Evolutionary conservation across 139 green algal species (phyloP).

Genomic region (Haematococcus sp.): DNA sequence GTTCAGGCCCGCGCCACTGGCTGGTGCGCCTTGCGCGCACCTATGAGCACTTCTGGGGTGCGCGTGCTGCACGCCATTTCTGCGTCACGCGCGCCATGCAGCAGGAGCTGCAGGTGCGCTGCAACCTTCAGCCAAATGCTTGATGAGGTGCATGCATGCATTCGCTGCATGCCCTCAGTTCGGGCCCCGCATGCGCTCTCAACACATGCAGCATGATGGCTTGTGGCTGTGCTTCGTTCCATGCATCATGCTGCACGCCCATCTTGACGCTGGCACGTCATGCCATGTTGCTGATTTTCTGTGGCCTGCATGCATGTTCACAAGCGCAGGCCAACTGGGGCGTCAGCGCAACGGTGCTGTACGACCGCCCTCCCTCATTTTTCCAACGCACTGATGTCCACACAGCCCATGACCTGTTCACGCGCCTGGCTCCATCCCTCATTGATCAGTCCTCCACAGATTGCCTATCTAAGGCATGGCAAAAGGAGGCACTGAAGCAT

Average conservation of each 20-base stretch:
- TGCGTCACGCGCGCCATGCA: slow-evolving; percentile 90
- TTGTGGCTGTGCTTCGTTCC: too few relatives aligned
- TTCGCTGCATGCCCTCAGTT: too few relatives aligned
- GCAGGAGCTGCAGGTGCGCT: slow-evolving; percentile 51
- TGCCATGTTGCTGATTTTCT: too few relatives aligned
- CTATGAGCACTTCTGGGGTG: slow-evolving; percentile 67
- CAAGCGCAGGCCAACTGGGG: slow-evolving; percentile 60
- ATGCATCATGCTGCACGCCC: too few relatives aligned
- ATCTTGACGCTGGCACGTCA: too few relatives aligned
- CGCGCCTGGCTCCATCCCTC: not conserved
- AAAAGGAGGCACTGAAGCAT: too few relatives aligned
- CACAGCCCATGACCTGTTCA: slow-evolving; percentile 33
- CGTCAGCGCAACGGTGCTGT: slow-evolving; percentile 77
- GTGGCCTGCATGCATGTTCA: too few relatives aligned
- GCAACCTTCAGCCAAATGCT: too few relatives aligned
- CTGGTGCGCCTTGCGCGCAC: slow-evolving; percentile 55
- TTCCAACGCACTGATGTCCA: slow-evolving; percentile 58
- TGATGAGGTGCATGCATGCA: too few relatives aligned
- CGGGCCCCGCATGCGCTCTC: too few relatives aligned
- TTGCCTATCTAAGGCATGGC: slow-evolving; percentile 13
- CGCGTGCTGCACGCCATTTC: slow-evolving; percentile 52
- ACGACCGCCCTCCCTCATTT: slow-evolving; percentile 78
- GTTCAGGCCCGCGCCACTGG: not conserved
- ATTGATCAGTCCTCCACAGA: slow-evolving; percentile 13
- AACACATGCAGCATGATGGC: too few relatives aligned